Percentiles rank a stretch among this genome's conserved stretches.
phyloP scores from a whole-genome alignment of 2,329 filamentous ascomycete species.

The Xylaria sp. region DNA sequence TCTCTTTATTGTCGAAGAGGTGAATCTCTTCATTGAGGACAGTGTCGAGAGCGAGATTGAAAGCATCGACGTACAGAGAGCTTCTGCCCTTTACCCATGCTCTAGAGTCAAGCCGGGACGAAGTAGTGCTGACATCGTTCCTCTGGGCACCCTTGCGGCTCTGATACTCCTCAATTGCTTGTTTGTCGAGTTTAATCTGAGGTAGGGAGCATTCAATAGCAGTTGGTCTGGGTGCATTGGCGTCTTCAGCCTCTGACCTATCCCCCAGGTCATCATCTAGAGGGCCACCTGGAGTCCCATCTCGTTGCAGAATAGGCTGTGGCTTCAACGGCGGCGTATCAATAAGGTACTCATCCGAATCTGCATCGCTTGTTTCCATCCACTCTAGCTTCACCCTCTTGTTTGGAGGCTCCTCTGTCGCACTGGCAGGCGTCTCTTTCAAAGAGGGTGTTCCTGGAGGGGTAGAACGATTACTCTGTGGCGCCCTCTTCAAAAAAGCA shows the following conservation, averaged over 20 bases:
- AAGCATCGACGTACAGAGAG: conserved; percentile 96
- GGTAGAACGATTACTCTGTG: conserved; percentile 5
- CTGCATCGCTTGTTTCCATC: conserved; percentile 42
- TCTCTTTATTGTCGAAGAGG: conserved; percentile 82
- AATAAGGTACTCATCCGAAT: conserved; percentile 39
- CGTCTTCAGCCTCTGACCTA: conserved; percentile 40
- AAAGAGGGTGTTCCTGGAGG: conserved; percentile 15
- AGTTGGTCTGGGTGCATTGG: conserved; percentile 51
- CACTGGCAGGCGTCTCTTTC: conserved; percentile 9
- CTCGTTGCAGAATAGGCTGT: conserved; percentile 18
- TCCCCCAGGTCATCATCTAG: conserved; percentile 42
- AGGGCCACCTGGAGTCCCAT: conserved; percentile 38
- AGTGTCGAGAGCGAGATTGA: conserved; percentile 88
- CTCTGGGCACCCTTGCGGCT: conserved; percentile 64
- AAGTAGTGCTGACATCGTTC: conserved; percentile 51
- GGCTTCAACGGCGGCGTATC: conserved; percentile 27
- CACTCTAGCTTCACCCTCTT: conserved; percentile 45
- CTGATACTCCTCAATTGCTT: conserved; percentile 83
- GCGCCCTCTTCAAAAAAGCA: conserved; percentile 37
- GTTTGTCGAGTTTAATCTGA: conserved; percentile 66
- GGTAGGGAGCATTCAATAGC: conserved; percentile 76
- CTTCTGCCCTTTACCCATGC: conserved; percentile 77
- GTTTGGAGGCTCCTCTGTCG: conserved; percentile 38
- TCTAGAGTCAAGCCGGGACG: conserved; percentile 55
- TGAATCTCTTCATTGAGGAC: conserved; percentile 89